Percentiles rank a stretch among this genome's conserved stretches.
These are phyloP conservation scores for Cornus controversa DNA, from an alignment of 148 eudicot genomes.

Conservation along the genomic window DNA sequence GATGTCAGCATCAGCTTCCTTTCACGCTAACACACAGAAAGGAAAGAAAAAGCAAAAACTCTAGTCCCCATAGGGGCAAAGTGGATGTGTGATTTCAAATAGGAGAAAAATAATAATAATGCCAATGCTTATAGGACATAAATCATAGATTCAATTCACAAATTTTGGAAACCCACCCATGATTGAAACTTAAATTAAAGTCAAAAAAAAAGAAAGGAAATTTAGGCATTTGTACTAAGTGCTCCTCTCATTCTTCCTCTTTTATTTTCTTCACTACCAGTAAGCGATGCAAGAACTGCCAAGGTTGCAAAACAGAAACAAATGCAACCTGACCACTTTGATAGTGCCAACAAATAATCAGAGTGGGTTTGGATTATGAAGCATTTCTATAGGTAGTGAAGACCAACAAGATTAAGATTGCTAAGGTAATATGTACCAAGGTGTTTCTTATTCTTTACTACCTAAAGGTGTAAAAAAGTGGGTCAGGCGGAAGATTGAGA, in stretches of 20 bases:
- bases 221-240: background rate
- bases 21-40: background rate
- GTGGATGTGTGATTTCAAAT: background rate
- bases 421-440: background rate
- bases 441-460: background rate
- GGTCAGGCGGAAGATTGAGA: background rate
- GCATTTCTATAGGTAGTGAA: too few species aligned
- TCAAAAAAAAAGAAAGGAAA: too few species aligned
- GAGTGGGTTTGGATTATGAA: too few species aligned
- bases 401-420: too few species aligned
- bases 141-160: background rate
- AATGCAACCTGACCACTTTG: too few species aligned
- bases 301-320: too few species aligned
- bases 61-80: background rate
- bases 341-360: too few species aligned
- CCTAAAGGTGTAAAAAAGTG: background rate
- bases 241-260: background rate
- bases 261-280: too few species aligned
- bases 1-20: slow-evolving; percentile 17
- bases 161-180: background rate
- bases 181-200: background rate
- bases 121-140: background rate
- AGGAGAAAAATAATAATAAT: background rate
- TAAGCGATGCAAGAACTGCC: too few species aligned
- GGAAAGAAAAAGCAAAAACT: background rate